Base-by-base conservation (phyloP, 2,329 filamentous ascomycete species). In the Aschersonia sp. region DNA sequence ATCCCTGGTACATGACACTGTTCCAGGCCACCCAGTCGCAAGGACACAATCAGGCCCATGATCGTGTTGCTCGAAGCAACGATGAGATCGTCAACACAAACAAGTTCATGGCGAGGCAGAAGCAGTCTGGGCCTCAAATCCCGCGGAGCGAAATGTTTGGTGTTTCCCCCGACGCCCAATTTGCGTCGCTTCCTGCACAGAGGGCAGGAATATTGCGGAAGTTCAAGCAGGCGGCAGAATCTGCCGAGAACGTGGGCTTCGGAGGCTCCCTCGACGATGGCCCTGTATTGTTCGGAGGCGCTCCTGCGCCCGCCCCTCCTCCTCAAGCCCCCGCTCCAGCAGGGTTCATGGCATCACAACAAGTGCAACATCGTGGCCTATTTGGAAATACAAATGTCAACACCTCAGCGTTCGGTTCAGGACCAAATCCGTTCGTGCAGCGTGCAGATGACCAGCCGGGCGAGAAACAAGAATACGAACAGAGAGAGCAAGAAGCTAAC, bases 1-100 rank as follows among this genome's bases (percentile, higher is more conserved):
- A 66, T 1, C 68, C 75, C 0, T 83, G 79, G 79, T 70, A 65
- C 45, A 66, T 83, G 53, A 70, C 69, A 49, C 61, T 80, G 11
- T 61, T 63, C 32, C 60, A 60, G 46, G 44, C 44, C 22, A 44
- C 33, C 11, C 45, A 41, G 2, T 37, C 46, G 4, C 49, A 41
- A 11, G 50, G 58, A 6, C 53, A 49, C 30, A 58, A 58, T 33
- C 11, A 45, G n/a, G 9, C 22, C 35, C 47, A 48, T 29, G 41
- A 51, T 35, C 37, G 46, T 32, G 60, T 69, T 32, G 56, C 66
- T 5, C 56, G 61, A 49, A 72, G 69, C 51, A 51, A 46, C 2
- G 63, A 72, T 42, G 68, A 73, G 50, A 51, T 59, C 1, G 51
- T 53, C 9, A 54, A 68, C 30, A 63, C 61, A 33, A 49, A 54